Evolutionary conservation across 352 stramenopile genomes (phyloP).

Genomic region (Phytopythium sindhum): DNA sequence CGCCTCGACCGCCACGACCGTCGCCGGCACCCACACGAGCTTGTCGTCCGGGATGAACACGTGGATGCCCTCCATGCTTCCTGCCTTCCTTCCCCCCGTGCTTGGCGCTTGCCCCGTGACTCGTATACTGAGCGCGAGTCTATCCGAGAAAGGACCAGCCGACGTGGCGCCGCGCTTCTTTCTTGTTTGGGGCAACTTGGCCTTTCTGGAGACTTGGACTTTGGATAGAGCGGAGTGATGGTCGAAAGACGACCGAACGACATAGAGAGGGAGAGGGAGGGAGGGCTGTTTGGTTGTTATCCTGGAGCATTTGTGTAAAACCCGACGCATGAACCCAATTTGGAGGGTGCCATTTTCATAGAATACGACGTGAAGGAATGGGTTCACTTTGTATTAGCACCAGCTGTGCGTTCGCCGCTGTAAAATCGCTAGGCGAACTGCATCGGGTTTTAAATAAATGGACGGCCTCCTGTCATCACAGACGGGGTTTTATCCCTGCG

Average conservation of each 20-base stretch:
- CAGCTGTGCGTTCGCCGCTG: neutral
- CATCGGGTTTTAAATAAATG: neutral
- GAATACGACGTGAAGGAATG: neutral
- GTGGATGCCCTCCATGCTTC: constrained; percentile 72
- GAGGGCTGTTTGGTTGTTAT: neutral
- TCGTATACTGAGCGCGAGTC: neutral
- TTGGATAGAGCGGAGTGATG: neutral
- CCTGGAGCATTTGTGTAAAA: neutral
- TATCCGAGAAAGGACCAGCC: neutral
- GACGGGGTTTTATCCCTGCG: neutral
- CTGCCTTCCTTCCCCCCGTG: neutral
- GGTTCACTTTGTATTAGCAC: neutral
- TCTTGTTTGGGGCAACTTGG: neutral
- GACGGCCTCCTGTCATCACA: neutral
- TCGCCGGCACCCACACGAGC: constrained; percentile 79
- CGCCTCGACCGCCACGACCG: constrained; percentile 59
- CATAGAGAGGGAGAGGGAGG: neutral
- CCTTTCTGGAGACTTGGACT: neutral
- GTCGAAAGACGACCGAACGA: neutral
- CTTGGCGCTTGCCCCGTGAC: neutral
- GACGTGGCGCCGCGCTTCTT: neutral
- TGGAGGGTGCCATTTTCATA: neutral
- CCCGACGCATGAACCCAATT: neutral
- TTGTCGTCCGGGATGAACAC: constrained; percentile 82
- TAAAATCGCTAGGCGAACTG: neutral